These are phyloP conservation scores for Testicularia cyperi DNA, from an alignment of 1,284 basidiomycete species.

Conservation along the genomic window DNA sequence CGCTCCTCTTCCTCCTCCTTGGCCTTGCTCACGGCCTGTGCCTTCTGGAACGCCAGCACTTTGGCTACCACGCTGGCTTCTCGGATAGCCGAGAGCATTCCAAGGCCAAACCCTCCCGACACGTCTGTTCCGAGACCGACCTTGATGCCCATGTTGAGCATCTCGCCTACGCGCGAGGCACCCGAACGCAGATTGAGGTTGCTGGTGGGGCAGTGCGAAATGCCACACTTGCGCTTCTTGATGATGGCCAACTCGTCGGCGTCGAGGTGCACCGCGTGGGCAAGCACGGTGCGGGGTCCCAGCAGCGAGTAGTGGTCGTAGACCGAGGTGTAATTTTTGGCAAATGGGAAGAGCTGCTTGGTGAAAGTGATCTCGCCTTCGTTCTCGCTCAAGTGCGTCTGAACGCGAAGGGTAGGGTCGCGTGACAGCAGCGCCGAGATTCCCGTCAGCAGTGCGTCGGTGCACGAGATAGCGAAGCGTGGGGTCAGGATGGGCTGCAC, in stretches of 20 bases:
- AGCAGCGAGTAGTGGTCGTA: slow-evolving; percentile 81
- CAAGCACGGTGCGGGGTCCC: slow-evolving; percentile 78
- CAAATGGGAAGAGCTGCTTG: slow-evolving; percentile 67
- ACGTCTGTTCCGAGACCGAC: slow-evolving; percentile 83
- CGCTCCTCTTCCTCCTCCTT: slow-evolving; percentile 16
- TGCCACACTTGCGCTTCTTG: slow-evolving; percentile 69
- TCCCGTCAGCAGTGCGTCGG: slow-evolving; percentile 69
- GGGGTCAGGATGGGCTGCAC: slow-evolving; percentile 90
- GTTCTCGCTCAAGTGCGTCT: slow-evolving; percentile 93
- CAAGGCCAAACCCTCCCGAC: slow-evolving; percentile 81
- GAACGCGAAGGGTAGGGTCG: slow-evolving; percentile 69
- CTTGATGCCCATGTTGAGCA: slow-evolving; percentile 82
- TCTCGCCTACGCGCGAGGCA: slow-evolving; percentile 73
- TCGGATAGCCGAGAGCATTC: slow-evolving; percentile 79
- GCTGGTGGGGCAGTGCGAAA: slow-evolving; percentile 84
- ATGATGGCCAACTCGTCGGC: slow-evolving; percentile 74
- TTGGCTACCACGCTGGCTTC: slow-evolving; percentile 82
- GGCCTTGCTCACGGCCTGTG: slow-evolving; percentile 28
- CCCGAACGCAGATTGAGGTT: slow-evolving; percentile 89
- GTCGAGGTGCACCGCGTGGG: slow-evolving; percentile 82
- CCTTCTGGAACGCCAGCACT: slow-evolving; percentile 63
- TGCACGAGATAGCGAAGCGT: slow-evolving; percentile 91
- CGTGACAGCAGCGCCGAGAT: slow-evolving; percentile 67
- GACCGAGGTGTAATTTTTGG: slow-evolving; percentile 64
- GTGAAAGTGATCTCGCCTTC: slow-evolving; percentile 72